Conservation (phyloP, 148 eudicot genomes). For the Heliamphora exappendiculata region DNA sequence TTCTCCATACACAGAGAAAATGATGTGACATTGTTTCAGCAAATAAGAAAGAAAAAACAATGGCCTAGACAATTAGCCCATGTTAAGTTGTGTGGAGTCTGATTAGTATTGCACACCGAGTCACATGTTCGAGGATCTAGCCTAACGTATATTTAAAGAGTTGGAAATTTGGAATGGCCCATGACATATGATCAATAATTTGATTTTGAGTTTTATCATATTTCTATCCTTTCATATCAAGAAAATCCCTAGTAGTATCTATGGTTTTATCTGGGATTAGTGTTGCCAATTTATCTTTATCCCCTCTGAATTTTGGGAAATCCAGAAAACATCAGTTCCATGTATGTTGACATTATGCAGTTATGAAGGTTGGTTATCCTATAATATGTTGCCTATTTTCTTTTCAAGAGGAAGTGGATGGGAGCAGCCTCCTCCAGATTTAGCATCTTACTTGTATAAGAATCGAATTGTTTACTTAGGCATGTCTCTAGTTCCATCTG, state of each 20-base stretch:
- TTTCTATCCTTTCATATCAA: neutral
- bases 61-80: no score
- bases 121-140: no score
- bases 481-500: conserved; percentile 68
- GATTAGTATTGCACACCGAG: no score
- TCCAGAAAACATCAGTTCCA: neutral
- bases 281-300: neutral
- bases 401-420: conserved; percentile 73
- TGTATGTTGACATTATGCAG: no score
- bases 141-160: no score
- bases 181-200: neutral
- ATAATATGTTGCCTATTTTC: conserved; percentile 32
- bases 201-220: neutral
- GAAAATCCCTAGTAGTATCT: neutral
- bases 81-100: no score
- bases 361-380: neutral
- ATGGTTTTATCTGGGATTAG: neutral
- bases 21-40: no score
- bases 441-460: conserved; percentile 74
- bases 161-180: no score
- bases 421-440: conserved; percentile 96
- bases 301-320: neutral
- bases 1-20: no score
- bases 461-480: conserved; percentile 86
- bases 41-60: no score